These are phyloP conservation scores for Solanum corneliomulleri DNA, from an alignment of 257 asterid genomes.

Conservation along the genomic window DNA sequence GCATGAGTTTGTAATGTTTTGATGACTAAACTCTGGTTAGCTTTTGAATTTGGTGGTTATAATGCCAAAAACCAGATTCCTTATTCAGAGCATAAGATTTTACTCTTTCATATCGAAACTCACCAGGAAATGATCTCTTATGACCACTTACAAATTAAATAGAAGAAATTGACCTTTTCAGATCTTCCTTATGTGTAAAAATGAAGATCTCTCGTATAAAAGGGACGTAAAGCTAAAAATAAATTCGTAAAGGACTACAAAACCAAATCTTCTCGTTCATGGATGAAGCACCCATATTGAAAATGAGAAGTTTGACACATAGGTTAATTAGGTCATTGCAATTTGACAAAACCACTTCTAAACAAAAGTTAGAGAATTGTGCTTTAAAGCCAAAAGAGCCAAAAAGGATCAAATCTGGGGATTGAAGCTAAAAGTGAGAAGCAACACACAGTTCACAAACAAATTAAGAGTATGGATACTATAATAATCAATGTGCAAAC, in stretches of 20 bases:
- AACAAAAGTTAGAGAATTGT: not conserved
- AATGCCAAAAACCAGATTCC: not conserved
- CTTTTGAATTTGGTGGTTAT: not conserved
- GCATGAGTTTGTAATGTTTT: not conserved
- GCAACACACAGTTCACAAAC: not conserved
- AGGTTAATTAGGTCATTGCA: not conserved
- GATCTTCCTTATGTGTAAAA: not conserved
- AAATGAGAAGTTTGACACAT: not conserved
- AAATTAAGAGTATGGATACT: not conserved
- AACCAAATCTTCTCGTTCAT: not conserved
- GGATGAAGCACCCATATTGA: not conserved
- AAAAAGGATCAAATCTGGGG: not conserved
- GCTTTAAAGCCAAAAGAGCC: not conserved
- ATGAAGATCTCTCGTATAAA: not conserved
- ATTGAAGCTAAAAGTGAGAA: not conserved
- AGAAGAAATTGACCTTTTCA: not conserved
- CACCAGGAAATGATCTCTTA: not conserved
- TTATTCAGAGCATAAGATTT: not conserved
- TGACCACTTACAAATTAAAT: not conserved
- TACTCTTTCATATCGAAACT: not conserved
- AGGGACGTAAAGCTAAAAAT: not conserved
- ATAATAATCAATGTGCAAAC: not conserved
- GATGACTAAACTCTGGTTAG: not conserved
- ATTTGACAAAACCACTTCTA: not conserved
- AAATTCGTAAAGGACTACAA: not conserved